Evolutionary conservation across 2,329 filamentous ascomycete genomes (phyloP).

Genomic region (Fusarium anguioides): DNA sequence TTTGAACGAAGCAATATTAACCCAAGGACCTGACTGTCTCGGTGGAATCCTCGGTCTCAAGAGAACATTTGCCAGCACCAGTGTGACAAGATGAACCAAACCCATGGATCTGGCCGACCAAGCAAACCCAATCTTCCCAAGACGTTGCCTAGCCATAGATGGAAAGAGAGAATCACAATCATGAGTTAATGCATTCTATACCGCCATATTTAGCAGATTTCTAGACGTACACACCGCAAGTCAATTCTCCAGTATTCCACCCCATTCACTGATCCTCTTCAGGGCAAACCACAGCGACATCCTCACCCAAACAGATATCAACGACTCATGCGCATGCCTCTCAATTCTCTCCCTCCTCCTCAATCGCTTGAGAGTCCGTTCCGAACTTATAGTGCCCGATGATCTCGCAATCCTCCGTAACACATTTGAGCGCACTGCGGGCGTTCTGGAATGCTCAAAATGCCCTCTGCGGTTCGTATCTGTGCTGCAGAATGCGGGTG

Average conservation of each 20-base stretch:
- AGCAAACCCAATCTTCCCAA: not conserved
- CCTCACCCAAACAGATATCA: conserved; percentile 9
- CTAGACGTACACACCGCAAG: not conserved
- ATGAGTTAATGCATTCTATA: not conserved
- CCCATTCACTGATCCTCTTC: too few species aligned
- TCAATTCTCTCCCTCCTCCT: too few species aligned
- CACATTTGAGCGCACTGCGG: too few species aligned
- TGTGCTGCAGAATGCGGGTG: too few species aligned
- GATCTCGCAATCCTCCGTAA: too few species aligned
- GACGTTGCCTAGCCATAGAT: not conserved
- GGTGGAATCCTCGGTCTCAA: not conserved
- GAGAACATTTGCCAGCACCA: not conserved
- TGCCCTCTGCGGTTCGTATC: too few species aligned
- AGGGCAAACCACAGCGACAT: not conserved
- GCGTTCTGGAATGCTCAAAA: too few species aligned
- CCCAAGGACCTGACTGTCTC: conserved; percentile 8
- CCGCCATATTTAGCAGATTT: not conserved
- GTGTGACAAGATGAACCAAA: not conserved
- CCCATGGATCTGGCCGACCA: not conserved
- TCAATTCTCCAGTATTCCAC: too few species aligned
- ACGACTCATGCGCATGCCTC: conserved; percentile 5
- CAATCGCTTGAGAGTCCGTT: too few species aligned
- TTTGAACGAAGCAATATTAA: conserved; percentile 8
- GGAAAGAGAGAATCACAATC: not conserved
- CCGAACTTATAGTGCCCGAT: too few species aligned